Conservation (phyloP, 2,329 filamentous ascomycete genomes). For the Neoscytalidium dimidiatum region DNA sequence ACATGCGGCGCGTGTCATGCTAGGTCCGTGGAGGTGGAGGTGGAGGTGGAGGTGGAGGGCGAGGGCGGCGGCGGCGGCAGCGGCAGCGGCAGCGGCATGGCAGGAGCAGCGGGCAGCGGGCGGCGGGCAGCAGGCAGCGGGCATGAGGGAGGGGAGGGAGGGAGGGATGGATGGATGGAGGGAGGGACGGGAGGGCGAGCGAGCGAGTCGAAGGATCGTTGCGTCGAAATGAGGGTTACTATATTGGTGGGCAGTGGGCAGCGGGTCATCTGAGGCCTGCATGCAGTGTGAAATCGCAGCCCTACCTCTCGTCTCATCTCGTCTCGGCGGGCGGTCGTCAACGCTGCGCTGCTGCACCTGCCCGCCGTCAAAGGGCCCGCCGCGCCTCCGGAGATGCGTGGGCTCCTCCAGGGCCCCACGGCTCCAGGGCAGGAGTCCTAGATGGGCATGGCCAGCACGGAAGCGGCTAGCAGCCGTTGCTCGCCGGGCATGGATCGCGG, state of each 20-base stretch:
- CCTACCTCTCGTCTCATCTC: constrained; percentile 12
- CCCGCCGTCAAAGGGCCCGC: constrained; percentile 11
- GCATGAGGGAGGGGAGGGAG: background rate
- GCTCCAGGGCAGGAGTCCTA: too few relatives aligned
- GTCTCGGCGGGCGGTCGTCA: too few relatives aligned
- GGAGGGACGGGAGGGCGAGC: background rate
- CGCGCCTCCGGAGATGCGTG: background rate
- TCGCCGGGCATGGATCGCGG: background rate
- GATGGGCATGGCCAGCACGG: background rate
- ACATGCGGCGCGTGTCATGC: constrained; percentile 7
- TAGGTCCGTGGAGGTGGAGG: background rate
- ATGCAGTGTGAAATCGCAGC: constrained; percentile 15
- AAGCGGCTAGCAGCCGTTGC: constrained; percentile 18
- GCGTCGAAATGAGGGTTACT: constrained; percentile 13
- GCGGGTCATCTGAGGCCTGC: constrained; percentile 17
- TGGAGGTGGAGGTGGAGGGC: background rate
- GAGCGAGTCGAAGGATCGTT: constrained; percentile 9
- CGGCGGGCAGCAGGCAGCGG: constrained; percentile 1
- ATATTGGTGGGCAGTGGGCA: constrained; percentile 11
- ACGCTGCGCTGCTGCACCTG: background rate
- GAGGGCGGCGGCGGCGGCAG: too few relatives aligned
- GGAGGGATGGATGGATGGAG: too few relatives aligned
- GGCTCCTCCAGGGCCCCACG: too few relatives aligned
- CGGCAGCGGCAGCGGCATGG: background rate
- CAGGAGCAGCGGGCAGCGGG: background rate